Evolutionary conservation across 257 asterid species (phyloP).

Genomic region (Solanum arcanum): DNA sequence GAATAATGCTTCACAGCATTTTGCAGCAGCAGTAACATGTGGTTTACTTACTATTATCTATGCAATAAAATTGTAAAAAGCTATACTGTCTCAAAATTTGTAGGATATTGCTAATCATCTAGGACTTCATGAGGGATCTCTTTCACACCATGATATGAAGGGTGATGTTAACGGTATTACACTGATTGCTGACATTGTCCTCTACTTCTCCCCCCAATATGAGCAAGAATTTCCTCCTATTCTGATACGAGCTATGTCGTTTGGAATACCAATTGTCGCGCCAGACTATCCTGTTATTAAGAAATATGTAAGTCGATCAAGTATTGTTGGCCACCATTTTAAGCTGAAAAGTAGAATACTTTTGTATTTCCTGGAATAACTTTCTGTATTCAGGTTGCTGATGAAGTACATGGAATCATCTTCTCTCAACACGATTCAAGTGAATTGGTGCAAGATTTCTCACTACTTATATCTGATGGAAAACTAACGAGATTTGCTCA

Average conservation of each 20-base stretch:
- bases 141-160: conserved; percentile 65
- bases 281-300: conserved; percentile 63
- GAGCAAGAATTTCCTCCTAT: conserved; percentile 89
- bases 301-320: conserved; percentile 51
- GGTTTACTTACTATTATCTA: not conserved
- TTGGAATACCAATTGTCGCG: conserved; percentile 75
- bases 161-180: conserved; percentile 61
- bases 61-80: not conserved
- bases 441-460: conserved; percentile 51
- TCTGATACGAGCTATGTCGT: conserved; percentile 82
- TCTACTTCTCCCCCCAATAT: conserved; percentile 81
- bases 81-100: not conserved
- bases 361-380: conserved; percentile 3
- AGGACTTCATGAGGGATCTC: conserved; percentile 62
- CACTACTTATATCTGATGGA: conserved; percentile 56
- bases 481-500: conserved; percentile 54
- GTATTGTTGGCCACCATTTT: conserved; percentile 8
- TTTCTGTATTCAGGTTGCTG: conserved; percentile 48
- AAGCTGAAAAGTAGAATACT: not conserved
- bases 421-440: conserved; percentile 49
- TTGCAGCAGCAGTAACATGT: not conserved
- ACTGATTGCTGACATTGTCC: conserved; percentile 85
- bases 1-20: not conserved
- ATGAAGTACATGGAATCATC: conserved; percentile 78
- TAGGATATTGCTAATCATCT: conserved; percentile 71